A percentile compares a stretch with the other conserved stretches of the same genome.
phyloP scores from a whole-genome alignment of 75 land plant species.

The Picea sitchensis region DNA sequence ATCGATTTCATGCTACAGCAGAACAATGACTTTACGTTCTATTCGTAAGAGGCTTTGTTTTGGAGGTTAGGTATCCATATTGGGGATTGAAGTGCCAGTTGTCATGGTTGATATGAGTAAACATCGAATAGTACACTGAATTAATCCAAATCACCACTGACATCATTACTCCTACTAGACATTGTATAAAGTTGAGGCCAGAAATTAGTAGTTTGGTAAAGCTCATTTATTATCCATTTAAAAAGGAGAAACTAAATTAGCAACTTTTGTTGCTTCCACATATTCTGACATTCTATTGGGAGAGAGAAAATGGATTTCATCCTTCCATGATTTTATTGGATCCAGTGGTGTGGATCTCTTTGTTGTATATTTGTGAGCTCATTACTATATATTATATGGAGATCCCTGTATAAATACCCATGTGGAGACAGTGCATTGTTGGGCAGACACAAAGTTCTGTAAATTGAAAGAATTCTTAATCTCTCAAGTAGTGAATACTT shows the following conservation, averaged over 20 bases:
- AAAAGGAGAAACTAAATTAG: not conserved
- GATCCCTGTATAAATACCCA: not conserved
- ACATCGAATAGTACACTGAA: too few species aligned
- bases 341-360: not conserved
- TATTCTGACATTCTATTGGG: not conserved
- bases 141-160: too few species aligned
- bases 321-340: not conserved
- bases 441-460: not conserved
- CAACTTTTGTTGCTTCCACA: not conserved
- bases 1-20: too few species aligned
- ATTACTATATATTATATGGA: not conserved
- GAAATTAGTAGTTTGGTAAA: not conserved
- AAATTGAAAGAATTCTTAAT: too few species aligned
- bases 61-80: too few species aligned
- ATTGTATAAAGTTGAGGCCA: not conserved
- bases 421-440: not conserved
- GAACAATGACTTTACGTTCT: too few species aligned
- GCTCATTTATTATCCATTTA: not conserved
- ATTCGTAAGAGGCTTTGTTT: too few species aligned
- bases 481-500: too few species aligned
- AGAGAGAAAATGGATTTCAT: not conserved
- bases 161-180: conserved; percentile 29
- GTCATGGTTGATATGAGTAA: too few species aligned
- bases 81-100: too few species aligned
- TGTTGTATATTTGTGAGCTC: not conserved